A percentile compares a stretch with the other conserved stretches of the same genome.
Conservation (phyloP, 2,329 filamentous ascomycete genomes). For the Dothistroma septosporum region DNA sequence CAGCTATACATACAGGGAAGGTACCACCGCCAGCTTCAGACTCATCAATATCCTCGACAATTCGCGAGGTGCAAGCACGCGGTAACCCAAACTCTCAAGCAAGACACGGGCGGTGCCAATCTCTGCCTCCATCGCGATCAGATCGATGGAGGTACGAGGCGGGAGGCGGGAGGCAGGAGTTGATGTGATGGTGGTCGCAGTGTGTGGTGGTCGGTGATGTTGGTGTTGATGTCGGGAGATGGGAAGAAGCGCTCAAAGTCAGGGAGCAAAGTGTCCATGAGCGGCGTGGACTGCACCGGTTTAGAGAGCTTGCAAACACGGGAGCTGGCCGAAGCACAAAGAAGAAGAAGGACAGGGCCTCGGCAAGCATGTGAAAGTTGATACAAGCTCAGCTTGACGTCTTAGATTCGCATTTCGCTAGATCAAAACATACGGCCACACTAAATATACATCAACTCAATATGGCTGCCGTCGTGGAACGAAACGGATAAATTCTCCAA, state of each 20-base stretch:
- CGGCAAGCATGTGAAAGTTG: conserved; percentile 45
- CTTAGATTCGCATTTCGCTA: too few relatives aligned
- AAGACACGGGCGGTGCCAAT: not conserved
- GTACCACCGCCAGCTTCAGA: not conserved
- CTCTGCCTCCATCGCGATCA: not conserved
- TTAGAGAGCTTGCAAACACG: not conserved
- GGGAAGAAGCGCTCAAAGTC: too few relatives aligned
- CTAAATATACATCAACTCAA: too few relatives aligned
- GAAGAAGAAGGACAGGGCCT: not conserved
- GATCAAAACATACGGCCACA: too few relatives aligned
- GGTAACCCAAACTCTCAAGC: not conserved
- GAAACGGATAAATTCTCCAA: too few relatives aligned
- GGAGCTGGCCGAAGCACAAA: not conserved
- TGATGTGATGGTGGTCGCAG: not conserved
- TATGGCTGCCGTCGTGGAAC: too few relatives aligned
- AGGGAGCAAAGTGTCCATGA: not conserved
- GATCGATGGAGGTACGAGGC: not conserved
- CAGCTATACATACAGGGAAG: too few relatives aligned
- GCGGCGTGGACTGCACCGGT: not conserved
- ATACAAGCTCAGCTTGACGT: conserved; percentile 35
- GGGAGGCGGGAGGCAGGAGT: too few relatives aligned
- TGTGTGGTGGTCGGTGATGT: not conserved
- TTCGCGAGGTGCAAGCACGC: not conserved
- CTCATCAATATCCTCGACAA: not conserved
- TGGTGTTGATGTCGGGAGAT: not conserved